Evolutionary conservation across 1,284 basidiomycete species (phyloP), one percentile per base, ranked within the genome.

Genomic region (Ustilago cynodontis): DNA sequence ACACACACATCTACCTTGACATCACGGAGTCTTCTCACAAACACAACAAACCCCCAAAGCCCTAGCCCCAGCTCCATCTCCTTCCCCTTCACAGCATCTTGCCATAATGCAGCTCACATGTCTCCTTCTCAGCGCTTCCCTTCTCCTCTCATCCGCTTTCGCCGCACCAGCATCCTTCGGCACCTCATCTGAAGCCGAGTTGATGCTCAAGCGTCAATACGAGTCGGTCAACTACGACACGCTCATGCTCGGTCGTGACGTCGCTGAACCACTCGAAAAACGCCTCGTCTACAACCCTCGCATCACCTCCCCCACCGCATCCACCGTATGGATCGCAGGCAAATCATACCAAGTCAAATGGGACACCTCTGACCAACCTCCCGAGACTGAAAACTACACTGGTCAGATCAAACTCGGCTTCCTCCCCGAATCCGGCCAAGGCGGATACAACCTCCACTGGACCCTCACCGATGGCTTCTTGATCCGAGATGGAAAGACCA

Each of bases 271-370:
- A 20, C 64, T 64, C 14, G 50, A 64, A 10, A 77, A 77, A 31
- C 65, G 77, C 26, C 65, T 78, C 53, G 77, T 78, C 3, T 78
- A 70, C 59, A 78, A 78, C 59, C 76, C 76, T 8, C 65, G 50
- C 41, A 71, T 78, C 64, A 78, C 76, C 55, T 49, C 39, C 1
- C 77, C 72, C 9, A 53, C 37, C 43, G 14, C 52, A 4, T 29
- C 49, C 1, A 65, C 65, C 29, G 67, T 69, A 9, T 77, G 78
- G 78, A 51, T 35, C 0, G 71, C 75, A 9, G 75, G 74, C 14
- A 24, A 62, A 24, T 57, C 37, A 11, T 61, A 70, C 43, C 29
- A 24, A 0, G 76, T 80, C 62, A 72, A 41, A 5, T 77, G 78
- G 77, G 56, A 65, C 26, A 53, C 67, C 4, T 56, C 59, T 9